Percentiles rank a stretch among this genome's conserved stretches.
Conservation (phyloP, 495 filamentous ascomycete species). For the Xylaria intraflava region DNA sequence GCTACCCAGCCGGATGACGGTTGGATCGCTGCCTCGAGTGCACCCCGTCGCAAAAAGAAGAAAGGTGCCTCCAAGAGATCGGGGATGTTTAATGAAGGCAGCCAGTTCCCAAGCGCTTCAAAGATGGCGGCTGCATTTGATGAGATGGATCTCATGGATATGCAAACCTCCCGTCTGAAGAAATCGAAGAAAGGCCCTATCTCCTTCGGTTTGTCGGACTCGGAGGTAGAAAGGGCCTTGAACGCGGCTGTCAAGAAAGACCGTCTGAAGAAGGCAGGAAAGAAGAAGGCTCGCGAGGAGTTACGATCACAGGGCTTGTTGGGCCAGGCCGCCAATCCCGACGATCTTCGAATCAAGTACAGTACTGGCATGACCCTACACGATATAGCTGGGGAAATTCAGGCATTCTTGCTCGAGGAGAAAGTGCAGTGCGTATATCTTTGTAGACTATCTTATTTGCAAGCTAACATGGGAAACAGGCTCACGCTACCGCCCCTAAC, state of each 20-base stretch:
- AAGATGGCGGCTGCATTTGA: conserved; percentile 68
- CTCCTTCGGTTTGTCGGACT: conserved; percentile 59
- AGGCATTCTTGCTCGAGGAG: conserved; percentile 58
- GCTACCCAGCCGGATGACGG: conserved; percentile 16
- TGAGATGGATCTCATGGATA: conserved; percentile 79
- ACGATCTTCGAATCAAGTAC: conserved; percentile 68
- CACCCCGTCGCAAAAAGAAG: conserved; percentile 14
- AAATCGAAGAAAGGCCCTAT: conserved; percentile 35
- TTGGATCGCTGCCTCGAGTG: conserved; percentile 9
- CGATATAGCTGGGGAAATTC: conserved; percentile 67
- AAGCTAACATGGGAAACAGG: conserved; percentile 40
- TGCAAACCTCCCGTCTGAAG: conserved; percentile 50
- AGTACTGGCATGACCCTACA: conserved; percentile 60
- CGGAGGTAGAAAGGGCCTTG: conserved; percentile 61
- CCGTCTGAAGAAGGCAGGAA: conserved; percentile 69
- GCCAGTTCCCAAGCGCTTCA: conserved; percentile 51
- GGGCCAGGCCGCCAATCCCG: conserved; percentile 54
- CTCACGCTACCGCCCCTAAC: conserved; percentile 79
- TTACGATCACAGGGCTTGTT: conserved; percentile 73
- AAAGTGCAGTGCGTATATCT: conserved; percentile 51
- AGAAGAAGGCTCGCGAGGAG: conserved; percentile 72
- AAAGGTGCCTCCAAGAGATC: conserved; percentile 20
- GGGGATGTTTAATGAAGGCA: conserved; percentile 17
- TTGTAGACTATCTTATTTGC: not conserved
- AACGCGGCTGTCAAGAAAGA: conserved; percentile 65